These are phyloP conservation scores for Kodamaea anthophila DNA, from an alignment of 1,139 yeast species.

Conservation along the genomic window DNA sequence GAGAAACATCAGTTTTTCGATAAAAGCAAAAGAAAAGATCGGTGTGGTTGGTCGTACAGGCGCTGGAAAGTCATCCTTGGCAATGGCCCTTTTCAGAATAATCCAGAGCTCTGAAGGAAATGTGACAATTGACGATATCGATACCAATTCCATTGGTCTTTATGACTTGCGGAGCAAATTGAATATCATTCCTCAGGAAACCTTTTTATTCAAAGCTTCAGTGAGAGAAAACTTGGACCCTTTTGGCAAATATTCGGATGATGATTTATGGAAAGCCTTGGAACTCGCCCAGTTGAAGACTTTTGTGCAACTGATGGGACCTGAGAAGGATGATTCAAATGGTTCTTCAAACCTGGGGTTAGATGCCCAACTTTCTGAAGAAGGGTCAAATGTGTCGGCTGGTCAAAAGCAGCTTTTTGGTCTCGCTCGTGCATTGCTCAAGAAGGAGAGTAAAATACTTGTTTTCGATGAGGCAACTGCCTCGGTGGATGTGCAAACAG, in stretches of 20 bases:
- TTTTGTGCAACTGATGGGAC: constrained; percentile 27
- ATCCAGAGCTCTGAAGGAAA: constrained; percentile 30
- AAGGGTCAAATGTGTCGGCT: constrained; percentile 32
- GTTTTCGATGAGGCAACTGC: constrained; percentile 36
- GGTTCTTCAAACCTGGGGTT: constrained; percentile 19
- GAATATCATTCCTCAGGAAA: constrained; percentile 36
- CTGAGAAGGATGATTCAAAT: constrained; percentile 9
- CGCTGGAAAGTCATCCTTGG: constrained; percentile 36
- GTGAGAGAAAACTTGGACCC: constrained; percentile 35
- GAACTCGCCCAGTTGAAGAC: constrained; percentile 31
- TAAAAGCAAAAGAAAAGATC: constrained; percentile 29
- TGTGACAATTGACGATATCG: constrained; percentile 27
- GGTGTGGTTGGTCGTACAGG: constrained; percentile 41
- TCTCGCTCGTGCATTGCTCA: constrained; percentile 32
- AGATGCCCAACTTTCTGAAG: constrained; percentile 22
- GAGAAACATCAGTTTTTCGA: constrained; percentile 20
- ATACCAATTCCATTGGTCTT: constrained; percentile 28
- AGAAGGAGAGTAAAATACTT: constrained; percentile 23
- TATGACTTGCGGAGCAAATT: constrained; percentile 29
- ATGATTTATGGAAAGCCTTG: constrained; percentile 28
- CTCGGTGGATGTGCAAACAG: constrained; percentile 34
- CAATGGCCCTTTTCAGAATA: constrained; percentile 34
- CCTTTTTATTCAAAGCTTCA: constrained; percentile 31
- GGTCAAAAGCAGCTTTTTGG: constrained; percentile 36
- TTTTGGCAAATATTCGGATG: constrained; percentile 23